Evolutionary conservation across 2,329 filamentous ascomycete genomes (phyloP).

Genomic region (Aspergillaceae sp.): DNA sequence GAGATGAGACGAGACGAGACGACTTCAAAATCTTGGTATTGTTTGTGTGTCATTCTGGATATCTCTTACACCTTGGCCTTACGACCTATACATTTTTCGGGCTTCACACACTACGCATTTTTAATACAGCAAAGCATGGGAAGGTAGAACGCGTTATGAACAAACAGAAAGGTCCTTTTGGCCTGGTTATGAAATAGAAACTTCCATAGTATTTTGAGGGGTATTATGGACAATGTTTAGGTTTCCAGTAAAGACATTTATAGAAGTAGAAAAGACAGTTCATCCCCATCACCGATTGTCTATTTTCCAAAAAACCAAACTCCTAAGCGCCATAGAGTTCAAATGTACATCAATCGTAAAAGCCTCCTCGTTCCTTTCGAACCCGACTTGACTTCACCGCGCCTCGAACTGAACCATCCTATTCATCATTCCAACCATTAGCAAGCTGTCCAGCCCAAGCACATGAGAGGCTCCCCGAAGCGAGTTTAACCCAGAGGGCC

Average conservation of each 20-base stretch:
- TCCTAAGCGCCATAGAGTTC: slow-evolving; percentile 21
- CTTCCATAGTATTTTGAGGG: not conserved
- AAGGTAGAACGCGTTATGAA: not conserved
- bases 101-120: not conserved
- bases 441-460: not conserved
- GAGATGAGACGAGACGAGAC: not conserved
- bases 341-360: slow-evolving; percentile 22
- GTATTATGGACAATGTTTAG: not conserved
- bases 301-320: slow-evolving; percentile 6
- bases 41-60: not conserved
- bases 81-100: slow-evolving; percentile 1
- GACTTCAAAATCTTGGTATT: no score
- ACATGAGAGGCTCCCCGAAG: no score
- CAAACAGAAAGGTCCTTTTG: not conserved
- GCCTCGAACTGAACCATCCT: slow-evolving; percentile 99
- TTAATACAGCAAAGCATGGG: not conserved
- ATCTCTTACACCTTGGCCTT: slow-evolving; percentile 8
- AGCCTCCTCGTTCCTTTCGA: not conserved
- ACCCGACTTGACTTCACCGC: slow-evolving; percentile 45
- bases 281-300: not conserved
- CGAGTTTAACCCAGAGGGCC: not conserved
- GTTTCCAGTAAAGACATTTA: not conserved
- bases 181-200: not conserved
- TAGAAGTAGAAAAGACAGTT: not conserved
- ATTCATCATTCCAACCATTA: slow-evolving; percentile 5